Conservation (phyloP, 352 stramenopile species). For the Pythium vanterpoolii region DNA sequence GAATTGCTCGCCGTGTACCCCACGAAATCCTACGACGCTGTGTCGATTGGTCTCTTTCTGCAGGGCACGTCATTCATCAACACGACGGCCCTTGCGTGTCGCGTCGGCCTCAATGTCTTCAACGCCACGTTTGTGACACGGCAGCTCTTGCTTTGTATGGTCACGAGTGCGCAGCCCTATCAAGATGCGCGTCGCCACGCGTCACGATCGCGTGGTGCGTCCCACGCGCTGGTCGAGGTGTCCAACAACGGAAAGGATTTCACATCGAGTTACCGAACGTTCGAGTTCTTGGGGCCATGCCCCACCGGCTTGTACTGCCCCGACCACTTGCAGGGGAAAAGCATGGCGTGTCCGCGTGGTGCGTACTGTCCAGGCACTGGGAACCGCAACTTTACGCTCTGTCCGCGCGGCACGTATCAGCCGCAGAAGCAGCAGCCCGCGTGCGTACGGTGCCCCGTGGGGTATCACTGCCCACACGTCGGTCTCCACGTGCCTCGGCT, state of each 20-base stretch:
- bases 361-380: slow-evolving; percentile 72
- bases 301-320: slow-evolving; percentile 89
- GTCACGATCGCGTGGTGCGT: slow-evolving; percentile 4
- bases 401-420: slow-evolving; percentile 93
- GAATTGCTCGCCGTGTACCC: slow-evolving; percentile 65
- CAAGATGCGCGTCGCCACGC: slow-evolving; percentile 30
- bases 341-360: slow-evolving; percentile 63
- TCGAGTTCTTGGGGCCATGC: slow-evolving; percentile 82
- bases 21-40: slow-evolving; percentile 40
- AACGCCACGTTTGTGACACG: slow-evolving; percentile 85
- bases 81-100: slow-evolving; percentile 86
- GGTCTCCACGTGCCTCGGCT: slow-evolving; percentile 92
- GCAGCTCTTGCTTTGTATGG: slow-evolving; percentile 89
- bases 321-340: slow-evolving; percentile 36
- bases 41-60: slow-evolving; percentile 57
- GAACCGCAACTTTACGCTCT: slow-evolving; percentile 93
- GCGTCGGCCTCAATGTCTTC: slow-evolving; percentile 78
- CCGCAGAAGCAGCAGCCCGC: slow-evolving; percentile 59
- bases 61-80: slow-evolving; percentile 90
- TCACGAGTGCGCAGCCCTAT: slow-evolving; percentile 35
- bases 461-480: slow-evolving; percentile 92
- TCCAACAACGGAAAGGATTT: slow-evolving; percentile 96
- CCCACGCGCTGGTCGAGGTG: slow-evolving; percentile 80
- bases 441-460: slow-evolving; percentile 93
- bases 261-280: slow-evolving; percentile 63